Evolutionary conservation across 1,284 basidiomycete species (phyloP), one percentile per base, ranked within the genome.

Genomic region (Ganoderma sinense): DNA sequence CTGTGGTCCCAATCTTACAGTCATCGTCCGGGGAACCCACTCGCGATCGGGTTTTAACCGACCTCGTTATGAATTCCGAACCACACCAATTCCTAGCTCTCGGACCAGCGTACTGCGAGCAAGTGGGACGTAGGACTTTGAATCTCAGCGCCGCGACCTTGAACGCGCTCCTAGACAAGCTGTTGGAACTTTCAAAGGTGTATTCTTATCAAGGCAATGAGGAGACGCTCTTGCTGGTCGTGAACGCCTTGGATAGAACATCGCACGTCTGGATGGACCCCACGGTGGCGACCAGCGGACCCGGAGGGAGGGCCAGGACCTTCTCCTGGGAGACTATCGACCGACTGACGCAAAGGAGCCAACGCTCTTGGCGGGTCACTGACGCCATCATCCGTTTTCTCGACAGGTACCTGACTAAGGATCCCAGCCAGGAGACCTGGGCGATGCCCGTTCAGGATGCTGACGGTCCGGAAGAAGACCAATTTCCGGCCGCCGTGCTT

Each of bases 231-330:
- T 78, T 87, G 20, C 77, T 93, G 36, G 82, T 86, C 4, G 80
- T 94, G 20, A 82, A 86, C n/a, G 85, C 95, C 66, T 80, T 97
- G 31, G 85, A 89, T 43, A 87, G 89, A 4, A 93, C 94, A 0
- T 78, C 89, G 62, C 80, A 86, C 51, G 74, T 90, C 0, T 98
- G 96, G 95, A 77, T 87, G n/a, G 74, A 81, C 26, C 76, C 78
- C 10, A 74, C 82, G 61, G 77, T 79, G 18, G 75, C 18, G 76
- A 82, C 20, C 77, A 78, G 31, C 83, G 86, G 7, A 78, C 40
- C 89, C 18, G 82, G 84, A 11, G 81, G 81, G 31, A 81, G 85
- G 23, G 85, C 23, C 81, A 85, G 53, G 64, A 78, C 10, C 78
- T 96, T 39, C 87, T 86, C 70, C 77, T 78, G 0, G 91, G 86